Evolutionary conservation across 306 rosid species (phyloP).

Genomic region (Cucurbita pepo): DNA sequence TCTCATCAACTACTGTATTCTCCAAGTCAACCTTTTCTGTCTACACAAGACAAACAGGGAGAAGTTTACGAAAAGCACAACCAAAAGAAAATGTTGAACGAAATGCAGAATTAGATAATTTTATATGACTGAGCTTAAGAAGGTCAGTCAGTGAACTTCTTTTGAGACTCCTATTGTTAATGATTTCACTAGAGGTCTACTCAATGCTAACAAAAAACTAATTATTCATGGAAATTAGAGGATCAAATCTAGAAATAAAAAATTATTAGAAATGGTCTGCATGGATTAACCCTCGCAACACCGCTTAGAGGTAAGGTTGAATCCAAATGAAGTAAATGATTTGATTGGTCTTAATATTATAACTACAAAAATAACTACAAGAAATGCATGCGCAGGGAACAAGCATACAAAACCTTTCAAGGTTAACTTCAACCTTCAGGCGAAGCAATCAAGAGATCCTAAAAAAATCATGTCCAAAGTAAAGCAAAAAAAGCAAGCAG

Average conservation of each 20-base stretch:
- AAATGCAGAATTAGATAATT: not conserved
- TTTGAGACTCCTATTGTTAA: not conserved
- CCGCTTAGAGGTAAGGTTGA: no score
- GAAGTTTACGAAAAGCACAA: not conserved
- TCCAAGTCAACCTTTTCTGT: constrained; percentile 99
- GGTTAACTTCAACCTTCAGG: not conserved
- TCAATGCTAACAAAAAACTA: not conserved
- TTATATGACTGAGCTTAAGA: constrained; percentile 3
- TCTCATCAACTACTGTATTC: constrained; percentile 97
- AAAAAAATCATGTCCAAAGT: not conserved
- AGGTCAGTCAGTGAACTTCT: constrained; percentile 3
- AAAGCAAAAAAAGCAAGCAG: not conserved
- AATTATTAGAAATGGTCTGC: not conserved
- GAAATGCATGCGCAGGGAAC: not conserved
- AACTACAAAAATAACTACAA: not conserved
- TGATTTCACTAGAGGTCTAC: constrained; percentile 2
- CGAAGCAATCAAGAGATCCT: not conserved
- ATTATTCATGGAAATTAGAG: constrained; percentile 1
- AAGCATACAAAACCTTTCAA: not conserved
- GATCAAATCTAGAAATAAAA: not conserved
- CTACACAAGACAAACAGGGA: constrained; percentile 32
- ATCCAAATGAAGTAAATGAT: not conserved
- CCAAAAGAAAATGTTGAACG: not conserved
- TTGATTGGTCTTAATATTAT: not conserved
- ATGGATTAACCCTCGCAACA: not conserved